Base-by-base conservation (phyloP, 345 rosid species). In the Citropsis articulata region DNA sequence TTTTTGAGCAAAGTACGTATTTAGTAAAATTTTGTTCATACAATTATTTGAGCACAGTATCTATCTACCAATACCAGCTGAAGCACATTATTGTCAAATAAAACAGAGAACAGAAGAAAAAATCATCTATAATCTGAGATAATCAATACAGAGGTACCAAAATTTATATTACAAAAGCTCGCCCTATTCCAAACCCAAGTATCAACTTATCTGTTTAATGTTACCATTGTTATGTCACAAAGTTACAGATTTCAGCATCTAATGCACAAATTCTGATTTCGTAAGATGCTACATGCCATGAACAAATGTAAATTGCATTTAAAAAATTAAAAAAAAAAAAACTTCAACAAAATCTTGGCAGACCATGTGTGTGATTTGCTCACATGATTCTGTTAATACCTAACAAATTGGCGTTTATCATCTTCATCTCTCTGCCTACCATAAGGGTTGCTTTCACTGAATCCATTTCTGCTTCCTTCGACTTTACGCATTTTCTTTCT, bases 391-490 rank as follows among this genome's bases (percentile, higher is more conserved):
- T 71, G 87, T 85, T 85, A 93, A 83, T 85, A 88, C 80, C 97
- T 87, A 66, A 83, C 89, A 78, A 91, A 83, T 78, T 90, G 90
- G 1, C 83, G 86, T 27, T 67, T 85, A 76, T 88, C 89, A 21
- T 73, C 90, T 64, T 78, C 88, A 6, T 57, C 80, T 62, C 69
- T 75, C 80, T 80, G 84, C 83, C 86, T 89, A 67, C 99, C 98
- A 40, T 94, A 94, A 3, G 99, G 99, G 72, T 77, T 92, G 89
- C 84, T 84, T 77, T 88, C 91, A 74, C 89, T 89, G 83, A 96
- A 92, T 50, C 90, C 87, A 79, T 88, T 86, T 40, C 86, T 82
- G 78, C 83, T 75, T 79, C 88, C 85, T 64, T 87, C 86, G 16
- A 82, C 84, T 71, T 94, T 90, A 22, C 81, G 86, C 3, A 50